Percentiles rank a stretch among this genome's conserved stretches.
Conservation (phyloP, 352 stramenopile species). For the Globisporangium lucens region DNA sequence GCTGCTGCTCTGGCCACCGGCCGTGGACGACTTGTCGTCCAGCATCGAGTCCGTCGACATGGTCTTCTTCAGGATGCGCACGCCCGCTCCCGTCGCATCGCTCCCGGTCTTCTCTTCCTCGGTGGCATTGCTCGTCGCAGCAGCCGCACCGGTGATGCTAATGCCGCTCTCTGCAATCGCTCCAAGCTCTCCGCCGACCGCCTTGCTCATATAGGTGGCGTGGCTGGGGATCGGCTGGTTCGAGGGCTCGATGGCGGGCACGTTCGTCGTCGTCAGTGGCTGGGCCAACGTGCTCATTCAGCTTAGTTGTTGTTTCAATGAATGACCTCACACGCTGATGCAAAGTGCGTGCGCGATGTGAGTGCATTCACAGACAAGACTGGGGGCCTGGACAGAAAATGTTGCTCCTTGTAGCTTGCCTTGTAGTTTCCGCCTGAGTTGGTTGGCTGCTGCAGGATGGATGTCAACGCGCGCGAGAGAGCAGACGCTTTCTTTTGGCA, state of each 20-base stretch:
- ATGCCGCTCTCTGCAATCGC: constrained; percentile 4
- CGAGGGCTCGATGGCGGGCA: constrained; percentile 19
- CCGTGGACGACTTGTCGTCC: constrained; percentile 7
- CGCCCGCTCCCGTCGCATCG: not conserved
- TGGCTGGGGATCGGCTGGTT: constrained; percentile 17
- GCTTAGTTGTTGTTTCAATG: not conserved
- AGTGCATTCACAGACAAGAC: not conserved
- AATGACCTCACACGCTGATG: not conserved
- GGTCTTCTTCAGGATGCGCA: constrained; percentile 17
- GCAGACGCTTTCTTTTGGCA: not conserved
- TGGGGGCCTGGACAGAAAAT: not conserved
- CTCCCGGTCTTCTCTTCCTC: not conserved
- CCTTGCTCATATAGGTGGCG: constrained; percentile 17
- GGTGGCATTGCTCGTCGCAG: not conserved
- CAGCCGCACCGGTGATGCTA: not conserved
- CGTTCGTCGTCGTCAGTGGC: constrained; percentile 5
- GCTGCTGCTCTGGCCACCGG: constrained; percentile 18
- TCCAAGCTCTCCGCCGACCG: not conserved
- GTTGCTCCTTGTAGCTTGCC: not conserved
- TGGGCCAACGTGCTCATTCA: constrained; percentile 16
- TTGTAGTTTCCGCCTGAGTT: not conserved
- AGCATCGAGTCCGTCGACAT: constrained; percentile 24
- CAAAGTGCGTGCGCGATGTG: not conserved
- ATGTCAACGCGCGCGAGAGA: not conserved
- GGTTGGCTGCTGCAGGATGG: not conserved